phyloP scores from a whole-genome alignment of 176 grass and related monocot genomes.

The Oryza punctata region DNA sequence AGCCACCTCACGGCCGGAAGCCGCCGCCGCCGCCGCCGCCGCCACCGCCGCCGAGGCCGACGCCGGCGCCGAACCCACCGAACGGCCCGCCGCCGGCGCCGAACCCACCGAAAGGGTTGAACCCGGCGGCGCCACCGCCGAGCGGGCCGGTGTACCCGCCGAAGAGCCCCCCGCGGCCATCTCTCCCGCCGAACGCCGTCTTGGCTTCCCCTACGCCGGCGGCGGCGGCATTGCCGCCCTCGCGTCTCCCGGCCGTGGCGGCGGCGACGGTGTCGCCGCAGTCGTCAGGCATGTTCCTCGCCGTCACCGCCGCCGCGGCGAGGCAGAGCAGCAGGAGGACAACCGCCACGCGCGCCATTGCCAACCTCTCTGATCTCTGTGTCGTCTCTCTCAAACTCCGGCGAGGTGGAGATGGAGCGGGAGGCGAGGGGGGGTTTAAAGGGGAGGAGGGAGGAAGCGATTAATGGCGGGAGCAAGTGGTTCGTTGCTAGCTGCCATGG shows the following conservation, averaged over 20 bases:
- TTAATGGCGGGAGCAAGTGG: conserved; percentile 27
- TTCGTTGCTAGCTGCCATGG: neutral
- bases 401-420: neutral
- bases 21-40: conserved; percentile 38
- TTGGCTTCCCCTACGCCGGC: conserved; percentile 33
- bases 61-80: conserved; percentile 40
- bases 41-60: conserved; percentile 30
- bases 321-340: conserved; percentile 42
- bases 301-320: neutral
- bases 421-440: conserved; percentile 21
- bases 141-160: conserved; percentile 48
- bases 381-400: neutral
- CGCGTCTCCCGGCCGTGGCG: neutral
- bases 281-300: conserved; percentile 25
- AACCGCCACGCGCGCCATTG: conserved; percentile 33
- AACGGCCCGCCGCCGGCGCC: conserved; percentile 37
- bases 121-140: conserved; percentile 26
- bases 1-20: conserved; percentile 2
- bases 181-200: conserved; percentile 30
- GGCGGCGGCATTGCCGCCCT: neutral
- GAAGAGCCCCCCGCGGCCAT: conserved; percentile 32
- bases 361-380: neutral
- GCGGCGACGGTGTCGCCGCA: neutral
- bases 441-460: neutral
- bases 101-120: conserved; percentile 33